Conservation (phyloP, 805 yeast genomes). For the Zygosaccharomyces siamensis region DNA sequence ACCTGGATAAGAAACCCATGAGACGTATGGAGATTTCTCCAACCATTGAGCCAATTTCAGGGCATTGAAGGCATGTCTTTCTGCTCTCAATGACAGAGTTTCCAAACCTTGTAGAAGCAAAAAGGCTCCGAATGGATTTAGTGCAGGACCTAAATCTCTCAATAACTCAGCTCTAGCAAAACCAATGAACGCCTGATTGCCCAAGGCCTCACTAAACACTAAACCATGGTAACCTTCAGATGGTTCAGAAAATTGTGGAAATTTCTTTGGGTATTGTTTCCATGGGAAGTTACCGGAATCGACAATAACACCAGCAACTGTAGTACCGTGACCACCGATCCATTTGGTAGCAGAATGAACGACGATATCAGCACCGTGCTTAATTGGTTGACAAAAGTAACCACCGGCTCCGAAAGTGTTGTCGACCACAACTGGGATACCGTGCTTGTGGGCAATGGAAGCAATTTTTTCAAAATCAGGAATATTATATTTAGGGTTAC, state of each 20-base stretch:
- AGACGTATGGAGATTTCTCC: constrained; percentile 66
- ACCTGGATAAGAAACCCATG: constrained; percentile 93
- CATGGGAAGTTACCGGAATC: constrained; percentile 94
- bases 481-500: constrained; percentile 87
- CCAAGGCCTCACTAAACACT: constrained; percentile 74
- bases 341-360: constrained; percentile 95
- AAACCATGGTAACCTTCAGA: constrained; percentile 93
- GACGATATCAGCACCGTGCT: constrained; percentile 87
- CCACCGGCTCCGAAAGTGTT: constrained; percentile 98
- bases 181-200: constrained; percentile 70
- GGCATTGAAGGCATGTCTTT: constrained; percentile 84
- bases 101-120: constrained; percentile 87
- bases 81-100: constrained; percentile 88
- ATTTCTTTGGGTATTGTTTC: constrained; percentile 76
- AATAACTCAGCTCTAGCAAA: constrained; percentile 78
- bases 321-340: constrained; percentile 97
- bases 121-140: constrained; percentile 87
- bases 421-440: constrained; percentile 87
- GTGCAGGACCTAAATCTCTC: constrained; percentile 88
- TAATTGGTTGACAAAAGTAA: constrained; percentile 73
- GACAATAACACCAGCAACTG: constrained; percentile 85
- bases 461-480: constrained; percentile 82
- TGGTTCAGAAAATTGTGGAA: constrained; percentile 88
- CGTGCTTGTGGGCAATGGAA: constrained; percentile 76
- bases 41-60: constrained; percentile 72